phyloP scores from a whole-genome alignment of 495 filamentous ascomycete genomes.

The Penicillium pulvis region DNA sequence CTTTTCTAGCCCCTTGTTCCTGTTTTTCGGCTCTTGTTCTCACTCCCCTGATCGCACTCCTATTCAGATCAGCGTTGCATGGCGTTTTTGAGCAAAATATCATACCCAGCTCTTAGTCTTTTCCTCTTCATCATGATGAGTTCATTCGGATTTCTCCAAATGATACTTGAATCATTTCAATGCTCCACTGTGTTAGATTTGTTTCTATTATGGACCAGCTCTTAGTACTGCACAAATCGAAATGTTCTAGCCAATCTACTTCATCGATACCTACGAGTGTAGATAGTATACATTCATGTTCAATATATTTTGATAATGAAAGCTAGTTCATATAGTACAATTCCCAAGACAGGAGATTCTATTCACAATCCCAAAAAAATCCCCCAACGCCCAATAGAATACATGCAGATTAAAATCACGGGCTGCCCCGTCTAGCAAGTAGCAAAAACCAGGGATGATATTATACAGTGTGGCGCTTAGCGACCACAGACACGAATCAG shows the following conservation, averaged over 20 bases:
- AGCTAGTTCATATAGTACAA: constrained; percentile 21
- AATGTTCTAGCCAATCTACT: not conserved
- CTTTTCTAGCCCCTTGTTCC: constrained; percentile 13
- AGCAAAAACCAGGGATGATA: constrained; percentile 15
- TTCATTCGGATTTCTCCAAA: not conserved
- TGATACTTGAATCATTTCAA: not conserved
- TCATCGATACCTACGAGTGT: too few relatives aligned
- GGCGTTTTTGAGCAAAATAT: constrained; percentile 35
- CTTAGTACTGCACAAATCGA: not conserved
- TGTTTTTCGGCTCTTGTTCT: constrained; percentile 10
- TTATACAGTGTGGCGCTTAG: constrained; percentile 17
- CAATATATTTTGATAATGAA: constrained; percentile 10
- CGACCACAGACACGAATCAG: not conserved
- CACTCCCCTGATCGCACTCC: constrained; percentile 10
- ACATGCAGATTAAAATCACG: constrained; percentile 25
- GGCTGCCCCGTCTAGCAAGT: constrained; percentile 12
- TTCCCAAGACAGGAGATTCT: constrained; percentile 26
- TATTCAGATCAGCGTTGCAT: constrained; percentile 31
- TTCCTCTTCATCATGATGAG: constrained; percentile 1
- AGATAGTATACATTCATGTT: not conserved
- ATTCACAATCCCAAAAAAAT: constrained; percentile 19
- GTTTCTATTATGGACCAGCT: not conserved
- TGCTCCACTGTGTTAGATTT: not conserved
- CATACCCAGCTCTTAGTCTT: constrained; percentile 33
- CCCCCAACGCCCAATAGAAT: constrained; percentile 20